These are phyloP conservation scores for Lablab purpureus DNA, from an alignment of 306 rosid species.

Conservation along the genomic window DNA sequence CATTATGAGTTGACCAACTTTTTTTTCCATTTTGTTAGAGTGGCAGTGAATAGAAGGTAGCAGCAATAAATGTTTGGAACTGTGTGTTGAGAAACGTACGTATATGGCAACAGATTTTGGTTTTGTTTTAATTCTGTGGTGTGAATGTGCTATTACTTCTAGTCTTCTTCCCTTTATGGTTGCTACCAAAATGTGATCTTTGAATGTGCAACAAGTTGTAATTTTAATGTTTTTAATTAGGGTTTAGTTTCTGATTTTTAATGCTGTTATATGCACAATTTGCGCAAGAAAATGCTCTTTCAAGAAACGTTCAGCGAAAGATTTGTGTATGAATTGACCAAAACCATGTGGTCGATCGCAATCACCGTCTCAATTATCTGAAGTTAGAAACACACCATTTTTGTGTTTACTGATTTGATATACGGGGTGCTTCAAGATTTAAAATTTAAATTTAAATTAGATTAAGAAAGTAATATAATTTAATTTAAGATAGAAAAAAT, in stretches of 20 bases:
- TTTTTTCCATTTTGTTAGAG: neutral
- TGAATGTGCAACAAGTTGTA: neutral
- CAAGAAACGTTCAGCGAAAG: neutral
- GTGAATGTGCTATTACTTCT: neutral
- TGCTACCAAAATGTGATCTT: neutral
- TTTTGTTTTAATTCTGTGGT: neutral
- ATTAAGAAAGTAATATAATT: too few species aligned
- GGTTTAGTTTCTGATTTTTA: neutral
- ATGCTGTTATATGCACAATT: neutral
- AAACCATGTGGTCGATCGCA: neutral
- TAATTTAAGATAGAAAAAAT: too few species aligned
- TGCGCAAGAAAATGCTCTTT: conserved; percentile 4
- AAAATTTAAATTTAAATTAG: too few species aligned
- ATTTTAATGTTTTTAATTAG: neutral
- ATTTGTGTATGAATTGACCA: neutral
- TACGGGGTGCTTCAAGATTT: too few species aligned
- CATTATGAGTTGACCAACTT: too few species aligned
- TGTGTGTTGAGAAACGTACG: neutral
- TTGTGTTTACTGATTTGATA: too few species aligned
- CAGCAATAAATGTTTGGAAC: neutral
- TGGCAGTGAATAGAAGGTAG: neutral
- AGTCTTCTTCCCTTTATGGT: neutral
- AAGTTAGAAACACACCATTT: too few species aligned
- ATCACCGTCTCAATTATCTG: neutral
- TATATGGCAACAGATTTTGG: neutral